Evolutionary conservation across 108 stramenopile genomes (phyloP), one percentile per base, ranked within the genome.

Genomic region (Cyclotella cryptica): DNA sequence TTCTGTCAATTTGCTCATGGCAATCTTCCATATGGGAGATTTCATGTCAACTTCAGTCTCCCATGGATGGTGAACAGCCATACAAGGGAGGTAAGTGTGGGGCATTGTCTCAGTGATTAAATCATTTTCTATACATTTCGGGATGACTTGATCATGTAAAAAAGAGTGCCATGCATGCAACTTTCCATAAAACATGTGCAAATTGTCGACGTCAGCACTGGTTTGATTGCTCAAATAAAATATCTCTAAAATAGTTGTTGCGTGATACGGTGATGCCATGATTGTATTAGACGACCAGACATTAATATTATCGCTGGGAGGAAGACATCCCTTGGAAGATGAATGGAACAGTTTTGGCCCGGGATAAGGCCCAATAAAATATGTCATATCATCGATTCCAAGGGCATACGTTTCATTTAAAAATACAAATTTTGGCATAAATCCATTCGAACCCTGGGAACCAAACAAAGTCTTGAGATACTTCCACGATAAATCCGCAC

Each of bases 151-250:
- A 44, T 74, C 46, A 28, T 84, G 78, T 21, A 84, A 58, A 69
- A 43, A 79, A 3, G 43, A 54, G 24, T 84, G 83, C 83, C 83
- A 84, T 14, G 45, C 45, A 8, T 53, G 47, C 30, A 84, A 66
- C 65, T 55, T 79, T 24, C 13, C 39, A 28, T 74, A 75, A 65
- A 74, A 75, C 15, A 68, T 43, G 22, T 22, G 13, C 63, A 81
- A 60, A 55, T 59, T 71, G 29, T 66, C 46, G 10, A 81, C 74
- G 55, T 84, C 83, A n/a, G 41, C 51, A 0, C 53, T 51, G 0
- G 83, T 84, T 66, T 84, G 83, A 58, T 77, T 80, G 65, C 71
- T 66, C 62, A 84, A 29, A 55, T 80, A 84, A 71, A 84, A 84
- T 53, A 63, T 43, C 10, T 84, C 77, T 12, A 84, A 75, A 10